Evolutionary conservation across 2,329 filamentous ascomycete genomes (phyloP), one percentile per base, ranked within the genome.

Genomic region (Fusarium incarnatum): DNA sequence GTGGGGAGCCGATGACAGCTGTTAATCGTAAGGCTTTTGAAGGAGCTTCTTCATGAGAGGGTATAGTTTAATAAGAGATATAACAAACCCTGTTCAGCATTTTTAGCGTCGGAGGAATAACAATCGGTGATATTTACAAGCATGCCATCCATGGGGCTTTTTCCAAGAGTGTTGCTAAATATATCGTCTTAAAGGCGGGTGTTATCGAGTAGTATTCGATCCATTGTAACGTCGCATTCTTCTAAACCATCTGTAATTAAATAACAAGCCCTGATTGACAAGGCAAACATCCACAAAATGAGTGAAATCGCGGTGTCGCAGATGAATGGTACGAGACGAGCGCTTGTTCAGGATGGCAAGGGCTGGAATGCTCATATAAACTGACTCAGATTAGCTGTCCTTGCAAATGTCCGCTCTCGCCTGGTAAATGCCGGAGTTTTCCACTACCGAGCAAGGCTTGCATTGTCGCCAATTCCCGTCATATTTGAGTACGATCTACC

Each of bases 11-110:
- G 3, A 56, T 55, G 5, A 67, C 67, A 8, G 50, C 67, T 3
- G 69, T 71, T 13, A 74, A 71, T 34, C 58, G 57, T 1, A 34
- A 48, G 15, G 32, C 46, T 10, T 64, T 65, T 2, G 30, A 64
- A 4, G 18, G 3, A 16, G 34, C 42, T 3, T 34, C 37, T 27
- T 45, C 16, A 23, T 40, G 4, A n/a, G 2, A 2, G 11, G 22
- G 5, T n/a, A 23, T 18, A n/a, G 20, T 16, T 44, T 4, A 23
- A 25, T 6, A 4, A 18, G 25, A 44, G 2, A 16, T n/a, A 18
- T 13, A 22, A 8, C 8, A 18, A 37, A 6, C 16, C 32, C 5
- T 18, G 16, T 37, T 11, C 16, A 2, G 11, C 8, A 16, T 34
- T 1, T 11, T 34, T 18, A 4, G 5, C 5, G 5, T 18, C 8